Evolutionary conservation across 2,329 filamentous ascomycete genomes (phyloP).

Genomic region (Exophiala sp.): DNA sequence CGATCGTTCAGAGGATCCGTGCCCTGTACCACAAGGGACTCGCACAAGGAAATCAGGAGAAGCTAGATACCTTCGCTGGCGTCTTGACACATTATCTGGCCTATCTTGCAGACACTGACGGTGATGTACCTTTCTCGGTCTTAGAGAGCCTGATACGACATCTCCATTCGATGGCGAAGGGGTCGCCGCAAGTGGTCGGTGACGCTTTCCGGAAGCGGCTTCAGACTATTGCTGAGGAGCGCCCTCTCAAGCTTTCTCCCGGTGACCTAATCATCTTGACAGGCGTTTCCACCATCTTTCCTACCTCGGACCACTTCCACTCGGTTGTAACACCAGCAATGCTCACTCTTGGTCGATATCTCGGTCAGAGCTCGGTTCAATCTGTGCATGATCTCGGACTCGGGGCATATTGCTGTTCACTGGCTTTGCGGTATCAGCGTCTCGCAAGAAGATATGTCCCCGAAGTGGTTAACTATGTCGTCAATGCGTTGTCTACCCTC

Average conservation of each 20-base stretch:
- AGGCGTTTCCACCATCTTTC: slow-evolving; percentile 79
- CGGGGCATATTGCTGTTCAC: slow-evolving; percentile 74
- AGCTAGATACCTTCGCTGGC: slow-evolving; percentile 58
- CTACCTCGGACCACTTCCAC: slow-evolving; percentile 96
- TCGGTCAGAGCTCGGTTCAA: slow-evolving; percentile 71
- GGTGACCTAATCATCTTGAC: slow-evolving; percentile 82
- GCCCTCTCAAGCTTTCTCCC: slow-evolving; percentile 50
- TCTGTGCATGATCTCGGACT: slow-evolving; percentile 64
- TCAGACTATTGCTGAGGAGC: slow-evolving; percentile 50
- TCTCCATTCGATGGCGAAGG: slow-evolving; percentile 86
- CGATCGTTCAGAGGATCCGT: slow-evolving; percentile 82
- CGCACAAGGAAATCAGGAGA: slow-evolving; percentile 77
- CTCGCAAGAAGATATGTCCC: slow-evolving; percentile 85
- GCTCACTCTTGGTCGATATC: slow-evolving; percentile 76
- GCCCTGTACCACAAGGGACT: slow-evolving; percentile 90
- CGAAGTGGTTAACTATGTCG: slow-evolving; percentile 76
- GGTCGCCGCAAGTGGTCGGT: slow-evolving; percentile 73
- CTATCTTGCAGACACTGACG: slow-evolving; percentile 51
- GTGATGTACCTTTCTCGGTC: slow-evolving; percentile 54
- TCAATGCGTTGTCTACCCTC: slow-evolving; percentile 69
- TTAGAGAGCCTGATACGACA: slow-evolving; percentile 82
- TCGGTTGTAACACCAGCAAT: slow-evolving; percentile 88
- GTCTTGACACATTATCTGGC: slow-evolving; percentile 55
- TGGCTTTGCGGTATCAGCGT: slow-evolving; percentile 77
- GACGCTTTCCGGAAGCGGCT: slow-evolving; percentile 75